Conservation (phyloP, 1,284 basidiomycete species). For the Ceratorhiza oryzae-sativae region DNA sequence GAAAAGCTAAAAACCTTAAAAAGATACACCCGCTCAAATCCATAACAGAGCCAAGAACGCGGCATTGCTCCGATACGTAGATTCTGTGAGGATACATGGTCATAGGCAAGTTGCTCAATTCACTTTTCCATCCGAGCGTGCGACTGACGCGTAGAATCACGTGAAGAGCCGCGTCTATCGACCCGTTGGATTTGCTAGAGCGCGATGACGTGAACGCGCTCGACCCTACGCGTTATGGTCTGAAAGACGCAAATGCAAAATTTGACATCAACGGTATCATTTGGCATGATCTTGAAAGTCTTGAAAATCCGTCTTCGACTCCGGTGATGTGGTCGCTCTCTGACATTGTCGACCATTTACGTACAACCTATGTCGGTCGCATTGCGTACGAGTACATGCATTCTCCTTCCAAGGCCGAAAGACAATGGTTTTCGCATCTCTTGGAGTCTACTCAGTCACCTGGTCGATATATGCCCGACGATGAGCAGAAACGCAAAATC, state of each 20-base stretch:
- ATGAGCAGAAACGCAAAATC: slow-evolving; percentile 60
- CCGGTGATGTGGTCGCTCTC: slow-evolving; percentile 67
- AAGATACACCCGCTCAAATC: slow-evolving; percentile 78
- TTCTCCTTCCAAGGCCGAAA: slow-evolving; percentile 77
- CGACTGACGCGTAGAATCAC: slow-evolving; percentile 54
- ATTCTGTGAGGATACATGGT: slow-evolving; percentile 69
- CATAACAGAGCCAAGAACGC: slow-evolving; percentile 78
- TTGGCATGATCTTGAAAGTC: slow-evolving; percentile 60
- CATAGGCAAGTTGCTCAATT: slow-evolving; percentile 44
- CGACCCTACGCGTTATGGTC: slow-evolving; percentile 78
- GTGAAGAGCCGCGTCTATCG: slow-evolving; percentile 80
- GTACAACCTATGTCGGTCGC: slow-evolving; percentile 75
- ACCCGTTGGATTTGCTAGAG: slow-evolving; percentile 85
- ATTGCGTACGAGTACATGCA: slow-evolving; percentile 93
- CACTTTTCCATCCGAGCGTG: not conserved
- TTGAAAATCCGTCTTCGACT: slow-evolving; percentile 47
- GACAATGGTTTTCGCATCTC: slow-evolving; percentile 84
- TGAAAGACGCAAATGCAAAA: slow-evolving; percentile 59
- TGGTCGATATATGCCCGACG: slow-evolving; percentile 42
- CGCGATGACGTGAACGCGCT: slow-evolving; percentile 85
- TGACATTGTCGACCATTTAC: slow-evolving; percentile 73
- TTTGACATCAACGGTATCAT: slow-evolving; percentile 83
- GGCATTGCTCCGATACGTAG: slow-evolving; percentile 82
- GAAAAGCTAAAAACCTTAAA: slow-evolving; percentile 15
- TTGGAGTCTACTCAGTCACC: slow-evolving; percentile 66